phyloP scores from a whole-genome alignment of 176 grass and related monocot species.

The Raddia distichophylla region DNA sequence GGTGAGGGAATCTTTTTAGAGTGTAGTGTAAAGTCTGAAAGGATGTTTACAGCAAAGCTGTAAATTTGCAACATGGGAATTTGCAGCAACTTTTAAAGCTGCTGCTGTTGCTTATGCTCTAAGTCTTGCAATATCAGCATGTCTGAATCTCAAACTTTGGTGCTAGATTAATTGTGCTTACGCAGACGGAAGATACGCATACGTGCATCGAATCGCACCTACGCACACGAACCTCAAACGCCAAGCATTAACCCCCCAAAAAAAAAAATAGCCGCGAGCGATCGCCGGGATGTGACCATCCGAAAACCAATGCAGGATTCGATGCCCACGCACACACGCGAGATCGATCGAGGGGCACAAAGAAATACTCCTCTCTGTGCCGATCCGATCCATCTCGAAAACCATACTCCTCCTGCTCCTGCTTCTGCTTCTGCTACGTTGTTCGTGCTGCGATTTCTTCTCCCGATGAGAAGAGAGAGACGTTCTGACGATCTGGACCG shows the following conservation, averaged over 20 bases:
- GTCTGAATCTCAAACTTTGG: too few species aligned
- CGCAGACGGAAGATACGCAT: constrained; percentile 8
- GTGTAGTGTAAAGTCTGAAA: too few species aligned
- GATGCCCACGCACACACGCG: background rate
- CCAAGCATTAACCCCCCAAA: background rate
- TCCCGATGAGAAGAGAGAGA: background rate
- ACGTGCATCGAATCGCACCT: constrained; percentile 15
- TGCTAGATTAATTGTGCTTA: background rate
- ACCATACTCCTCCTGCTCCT: too few species aligned
- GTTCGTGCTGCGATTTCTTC: background rate
- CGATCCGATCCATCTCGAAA: constrained; percentile 26
- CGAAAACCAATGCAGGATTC: constrained; percentile 20
- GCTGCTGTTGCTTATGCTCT: too few species aligned
- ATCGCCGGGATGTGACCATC: background rate
- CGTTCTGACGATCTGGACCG: background rate
- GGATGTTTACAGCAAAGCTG: too few species aligned
- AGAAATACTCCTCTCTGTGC: background rate
- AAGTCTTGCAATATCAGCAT: too few species aligned
- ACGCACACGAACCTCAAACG: background rate
- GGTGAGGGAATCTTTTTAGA: too few species aligned
- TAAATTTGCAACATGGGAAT: too few species aligned
- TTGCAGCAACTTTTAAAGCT: too few species aligned
- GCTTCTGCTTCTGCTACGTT: too few species aligned
- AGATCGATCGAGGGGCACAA: too few species aligned
- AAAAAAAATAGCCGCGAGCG: background rate